Base-by-base conservation (phyloP, 768 basidiomycete genomes). In the Russula griseocarnosa region DNA sequence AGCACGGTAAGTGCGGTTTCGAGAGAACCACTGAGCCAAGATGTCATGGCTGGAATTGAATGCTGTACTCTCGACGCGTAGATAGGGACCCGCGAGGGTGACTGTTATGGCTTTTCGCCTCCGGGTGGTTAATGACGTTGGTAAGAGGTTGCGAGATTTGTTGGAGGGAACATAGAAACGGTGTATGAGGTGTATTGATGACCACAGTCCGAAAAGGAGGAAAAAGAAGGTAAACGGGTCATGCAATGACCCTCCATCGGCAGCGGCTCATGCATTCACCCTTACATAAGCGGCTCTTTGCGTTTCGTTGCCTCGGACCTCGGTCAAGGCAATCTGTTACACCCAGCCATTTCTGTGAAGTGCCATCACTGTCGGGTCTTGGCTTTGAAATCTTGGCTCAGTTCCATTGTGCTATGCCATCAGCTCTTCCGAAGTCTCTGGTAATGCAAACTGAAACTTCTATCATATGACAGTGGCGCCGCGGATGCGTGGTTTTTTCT, bases 61-160 rank as follows among this genome's bases (percentile, higher is more conserved):
- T 5, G 61, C 61, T 38, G 66, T 68, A 46, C 66, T 63, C 61
- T 67, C 66, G 36, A 67, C 1, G 30, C 65, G 61, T 11, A 68
- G 36, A 22, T 68, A 60, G 4, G 58, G 44, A 2, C 58, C 34
- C 3, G 51, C 16, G 40, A 68, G 55, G 8, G 61, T 50, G 42
- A 67, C 11, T 9, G 53, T 56, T 0, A 56, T 66, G n/a, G 55
- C 28, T 16, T 8, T 52, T 46, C 64, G 64, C 32, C 11, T 42
- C 18, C 63, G 46, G n/a, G 46, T 16, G 38, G 38, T 44, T 18
- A 56, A 20, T 6, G 47, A 50, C 0, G 34, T 65, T 7, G 64
- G 64, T 1, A 65, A n/a, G 28, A 61, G 16, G 13, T 10, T 16
- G 32, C 47, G 59, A 16, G 32, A 26, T 46, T 30, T 52, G 3